Conservation (phyloP, 2,329 filamentous ascomycete species). For the Penicillium sp. region DNA sequence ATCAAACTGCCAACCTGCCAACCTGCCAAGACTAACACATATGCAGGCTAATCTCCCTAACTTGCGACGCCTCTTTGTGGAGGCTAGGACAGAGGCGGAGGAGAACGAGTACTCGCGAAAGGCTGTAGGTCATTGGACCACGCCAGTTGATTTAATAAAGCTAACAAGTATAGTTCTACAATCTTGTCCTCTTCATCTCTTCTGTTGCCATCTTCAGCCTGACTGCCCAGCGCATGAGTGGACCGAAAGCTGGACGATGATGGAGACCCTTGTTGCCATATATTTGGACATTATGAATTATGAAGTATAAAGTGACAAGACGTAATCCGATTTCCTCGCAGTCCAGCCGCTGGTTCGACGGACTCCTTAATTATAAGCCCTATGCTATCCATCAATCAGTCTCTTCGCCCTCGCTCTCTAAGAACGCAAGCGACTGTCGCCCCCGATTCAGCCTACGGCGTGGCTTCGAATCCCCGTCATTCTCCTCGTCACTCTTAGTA, state of each 20-base stretch:
- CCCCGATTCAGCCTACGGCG: constrained; percentile 42
- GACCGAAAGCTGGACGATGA: constrained; percentile 39
- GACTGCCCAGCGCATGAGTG: constrained; percentile 78
- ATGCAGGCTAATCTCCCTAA: constrained; percentile 67
- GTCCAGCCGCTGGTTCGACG: background rate
- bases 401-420: constrained; percentile 69
- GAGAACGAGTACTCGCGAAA: constrained; percentile 91
- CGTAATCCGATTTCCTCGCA: background rate
- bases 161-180: constrained; percentile 71
- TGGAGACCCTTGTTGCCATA: background rate
- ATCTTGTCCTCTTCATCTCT: constrained; percentile 92
- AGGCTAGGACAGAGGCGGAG: constrained; percentile 87
- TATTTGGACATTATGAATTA: constrained; percentile 3
- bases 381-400: constrained; percentile 37
- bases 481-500: constrained; percentile 44
- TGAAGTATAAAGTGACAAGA: constrained; percentile 1
- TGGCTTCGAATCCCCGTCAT: constrained; percentile 34
- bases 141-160: background rate
- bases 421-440: constrained; percentile 54
- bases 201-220: constrained; percentile 93
- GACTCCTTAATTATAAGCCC: background rate
- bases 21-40: constrained; percentile 10
- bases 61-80: constrained; percentile 91
- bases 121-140: constrained; percentile 61
- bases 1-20: background rate